Evolutionary conservation across 345 rosid species (phyloP).

Genomic region (Boechera retrofracta): DNA sequence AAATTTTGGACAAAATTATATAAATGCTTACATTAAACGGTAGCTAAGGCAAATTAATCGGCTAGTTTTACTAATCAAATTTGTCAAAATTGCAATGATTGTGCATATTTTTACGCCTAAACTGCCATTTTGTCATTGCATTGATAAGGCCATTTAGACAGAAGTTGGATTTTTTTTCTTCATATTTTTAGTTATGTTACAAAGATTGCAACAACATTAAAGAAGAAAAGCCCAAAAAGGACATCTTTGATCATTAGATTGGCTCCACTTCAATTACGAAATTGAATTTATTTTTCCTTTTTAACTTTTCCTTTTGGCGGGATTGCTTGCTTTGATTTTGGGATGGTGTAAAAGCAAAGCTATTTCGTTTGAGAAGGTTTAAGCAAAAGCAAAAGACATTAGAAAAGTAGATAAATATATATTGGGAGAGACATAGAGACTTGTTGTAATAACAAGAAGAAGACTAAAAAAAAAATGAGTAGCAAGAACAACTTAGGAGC

Average conservation of each 20-base stretch:
- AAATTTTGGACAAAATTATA: no score
- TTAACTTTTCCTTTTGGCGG: slow-evolving; percentile 46
- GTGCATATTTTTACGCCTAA: no score
- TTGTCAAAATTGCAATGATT: no score
- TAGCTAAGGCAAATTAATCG: no score
- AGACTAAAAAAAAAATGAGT: slow-evolving; percentile 23
- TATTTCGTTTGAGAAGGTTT: slow-evolving; percentile 25
- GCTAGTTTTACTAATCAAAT: no score
- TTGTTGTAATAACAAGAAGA: slow-evolving; percentile 23
- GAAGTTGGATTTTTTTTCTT: neutral
- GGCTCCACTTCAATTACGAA: slow-evolving; percentile 29
- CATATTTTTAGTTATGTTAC: neutral
- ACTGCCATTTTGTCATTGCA: no score
- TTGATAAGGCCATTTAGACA: neutral
- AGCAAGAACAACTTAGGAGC: slow-evolving; percentile 43
- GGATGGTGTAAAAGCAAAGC: slow-evolving; percentile 48
- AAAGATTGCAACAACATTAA: slow-evolving; percentile 22
- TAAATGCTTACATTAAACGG: no score
- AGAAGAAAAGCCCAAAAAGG: slow-evolving; percentile 19
- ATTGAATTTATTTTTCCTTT: neutral
- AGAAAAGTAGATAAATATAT: slow-evolving; percentile 31
- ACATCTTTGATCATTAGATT: slow-evolving; percentile 29
- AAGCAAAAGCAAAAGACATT: slow-evolving; percentile 44
- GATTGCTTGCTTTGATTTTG: slow-evolving; percentile 47
- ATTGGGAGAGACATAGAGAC: slow-evolving; percentile 14